Conservation (phyloP, 2,329 filamentous ascomycete species). For the Epicoccum sorghinum region DNA sequence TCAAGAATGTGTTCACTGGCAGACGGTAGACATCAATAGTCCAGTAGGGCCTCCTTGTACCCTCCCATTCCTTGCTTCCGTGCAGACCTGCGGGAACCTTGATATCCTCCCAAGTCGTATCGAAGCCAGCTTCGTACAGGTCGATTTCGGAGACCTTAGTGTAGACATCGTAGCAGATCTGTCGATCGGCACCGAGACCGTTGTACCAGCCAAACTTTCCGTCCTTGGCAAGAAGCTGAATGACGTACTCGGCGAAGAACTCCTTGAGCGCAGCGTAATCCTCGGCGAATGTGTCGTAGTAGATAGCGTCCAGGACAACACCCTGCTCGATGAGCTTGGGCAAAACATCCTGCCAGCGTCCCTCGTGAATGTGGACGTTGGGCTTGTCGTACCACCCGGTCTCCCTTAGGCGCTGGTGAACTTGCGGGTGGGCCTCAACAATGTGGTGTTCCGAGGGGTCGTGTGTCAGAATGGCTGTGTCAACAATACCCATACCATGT, state of each 20-base stretch:
- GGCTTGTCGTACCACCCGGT: slow-evolving; percentile 71
- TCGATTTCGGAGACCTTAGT: slow-evolving; percentile 49
- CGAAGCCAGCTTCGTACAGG: slow-evolving; percentile 44
- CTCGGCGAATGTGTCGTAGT: slow-evolving; percentile 49
- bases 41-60: slow-evolving; percentile 45
- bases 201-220: slow-evolving; percentile 49
- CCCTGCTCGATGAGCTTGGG: slow-evolving; percentile 71
- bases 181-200: slow-evolving; percentile 45
- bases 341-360: slow-evolving; percentile 82
- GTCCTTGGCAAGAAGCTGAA: slow-evolving; percentile 39
- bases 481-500: slow-evolving; percentile 90
- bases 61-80: slow-evolving; percentile 45
- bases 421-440: slow-evolving; percentile 81
- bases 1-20: slow-evolving; percentile 45
- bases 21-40: slow-evolving; percentile 46
- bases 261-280: slow-evolving; percentile 46
- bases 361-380: slow-evolving; percentile 67
- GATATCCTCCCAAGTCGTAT: slow-evolving; percentile 46
- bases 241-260: slow-evolving; percentile 47
- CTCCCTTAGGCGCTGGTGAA: slow-evolving; percentile 70
- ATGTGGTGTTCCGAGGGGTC: slow-evolving; percentile 77
- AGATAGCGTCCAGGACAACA: slow-evolving; percentile 74
- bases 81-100: slow-evolving; percentile 40
- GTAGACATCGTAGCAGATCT: slow-evolving; percentile 50
- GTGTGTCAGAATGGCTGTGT: slow-evolving; percentile 73